phyloP scores from a whole-genome alignment of 2,329 filamentous ascomycete species.

The Cephalotrichum gorgonifer region DNA sequence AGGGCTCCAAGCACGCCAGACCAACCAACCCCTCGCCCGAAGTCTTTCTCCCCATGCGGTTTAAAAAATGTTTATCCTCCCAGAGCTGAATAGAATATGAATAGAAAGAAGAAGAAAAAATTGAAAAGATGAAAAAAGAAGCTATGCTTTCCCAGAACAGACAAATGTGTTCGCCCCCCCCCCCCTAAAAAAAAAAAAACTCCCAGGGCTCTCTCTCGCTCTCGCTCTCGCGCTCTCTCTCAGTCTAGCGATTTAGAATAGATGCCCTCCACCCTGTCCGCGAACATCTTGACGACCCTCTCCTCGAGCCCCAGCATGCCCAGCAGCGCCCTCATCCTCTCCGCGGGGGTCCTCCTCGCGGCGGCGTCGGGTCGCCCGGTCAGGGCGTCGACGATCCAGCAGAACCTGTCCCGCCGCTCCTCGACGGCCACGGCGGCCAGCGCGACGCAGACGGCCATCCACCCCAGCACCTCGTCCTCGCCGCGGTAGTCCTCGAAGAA shows the following conservation, averaged over 20 bases:
- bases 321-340: not conserved
- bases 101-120: not conserved
- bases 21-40: no score
- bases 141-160: no score
- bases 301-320: constrained; percentile 11
- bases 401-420: not conserved
- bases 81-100: not conserved
- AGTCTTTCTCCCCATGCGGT: no score
- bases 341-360: not conserved
- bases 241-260: no score
- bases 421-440: constrained; percentile 17
- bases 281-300: constrained; percentile 8
- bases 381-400: not conserved
- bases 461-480: constrained; percentile 17
- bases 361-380: not conserved
- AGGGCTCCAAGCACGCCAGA: no score
- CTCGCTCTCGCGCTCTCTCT: no score
- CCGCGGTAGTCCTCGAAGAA: constrained; percentile 25
- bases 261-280: constrained; percentile 1
- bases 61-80: no score
- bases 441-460: constrained; percentile 21
- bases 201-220: no score
- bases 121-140: not conserved
- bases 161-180: no score
- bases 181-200: no score